Evolutionary conservation across 768 basidiomycete genomes (phyloP), one percentile per base, ranked within the genome.

Genomic region (Tremella fuciformis): DNA sequence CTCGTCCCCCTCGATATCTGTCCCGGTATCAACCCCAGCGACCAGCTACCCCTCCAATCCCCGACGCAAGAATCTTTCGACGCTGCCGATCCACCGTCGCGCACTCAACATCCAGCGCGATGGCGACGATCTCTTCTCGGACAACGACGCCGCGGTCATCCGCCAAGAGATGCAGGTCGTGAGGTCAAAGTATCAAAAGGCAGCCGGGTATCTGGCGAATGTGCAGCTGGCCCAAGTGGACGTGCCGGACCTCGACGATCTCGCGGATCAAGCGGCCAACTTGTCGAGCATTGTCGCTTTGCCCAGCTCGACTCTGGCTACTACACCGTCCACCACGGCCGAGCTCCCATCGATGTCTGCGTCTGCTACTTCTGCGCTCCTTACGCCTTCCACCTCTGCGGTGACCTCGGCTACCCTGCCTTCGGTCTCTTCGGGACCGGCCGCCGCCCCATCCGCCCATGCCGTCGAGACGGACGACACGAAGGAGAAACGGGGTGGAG

Each of bases 181-280:
- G 40, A 29, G 55, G 26, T 59, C 58, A 26, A 72, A 72, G 44
- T 72, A 72, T 34, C 38, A 49, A 1, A 66, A 64, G 37, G 70
- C 70, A 13, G 50, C 59, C 44, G 49, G 63, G 50, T 65, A 63
- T 41, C 50, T 71, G 13, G 39, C 47, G 11, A 60, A 58, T 21
- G 70, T 68, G 6, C 60, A 62, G 29, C 48, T 66, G 16, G 70
- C 67, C 8, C 38, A 57, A 29, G 62, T 67, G 8, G 70, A 71
- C 42, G 53, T 60, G 16, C 59, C 64, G 13, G 58, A 64, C 34
- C 56, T 57, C 1, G 58, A 50, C 15, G 46, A 44, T 13, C 8
- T 26, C 4, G 58, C 44, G 6, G 47, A 16, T 52, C 15, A 40
- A 61, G 37, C 61, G 53, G 3, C 53, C 46, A 49, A 37, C 21